Evolutionary conservation across 768 basidiomycete species (phyloP), one percentile per base, ranked within the genome.

Genomic region (Termitomyces titanicus): DNA sequence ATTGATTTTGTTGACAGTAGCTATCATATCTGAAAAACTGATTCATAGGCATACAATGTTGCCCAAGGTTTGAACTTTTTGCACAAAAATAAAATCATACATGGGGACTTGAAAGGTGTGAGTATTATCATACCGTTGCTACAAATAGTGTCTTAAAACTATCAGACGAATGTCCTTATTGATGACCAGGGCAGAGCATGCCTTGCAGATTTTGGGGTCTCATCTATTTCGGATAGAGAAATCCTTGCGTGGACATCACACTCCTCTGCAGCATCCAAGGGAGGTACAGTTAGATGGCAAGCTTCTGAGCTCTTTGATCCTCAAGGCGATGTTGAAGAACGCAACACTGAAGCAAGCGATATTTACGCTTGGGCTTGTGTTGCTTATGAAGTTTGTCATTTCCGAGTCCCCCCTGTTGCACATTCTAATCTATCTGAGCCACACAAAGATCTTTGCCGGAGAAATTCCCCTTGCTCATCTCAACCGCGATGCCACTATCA

Each of bases 161-260:
- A 29, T 29, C 29, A 29, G 29, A 29, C 29, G 9, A 29, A 29
- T 9, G 29, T 29, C 29, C 29, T 29, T 9, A 29, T 29, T 29
- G 29, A 29, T 29, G 29, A 29, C 3, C 9, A 9, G 9, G 29
- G 29, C 9, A 37, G 35, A 37, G 17, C 17, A 37, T 40, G 64
- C 31, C 46, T 68, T 12, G 58, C 59, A 3, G 66, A 66, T 34
- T 68, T 66, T 37, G 66, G 66, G 3, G 47, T 65, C 5, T 57
- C 60, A 1, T 52, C 54, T 2, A 43, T 65, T 3, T 52, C 55
- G 5, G 58, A 63, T 25, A 31, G 29, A 10, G 40, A 53, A n/a
- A 55, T 29, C 29, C 29, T 29, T 29, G 29, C 29, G 29, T 29
- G 29, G 55, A 56, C 54, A n/a, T 62, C 55, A 17, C 31, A 47